phyloP scores from a whole-genome alignment of 2,329 filamentous ascomycete genomes.

The Chaetomium sp. region DNA sequence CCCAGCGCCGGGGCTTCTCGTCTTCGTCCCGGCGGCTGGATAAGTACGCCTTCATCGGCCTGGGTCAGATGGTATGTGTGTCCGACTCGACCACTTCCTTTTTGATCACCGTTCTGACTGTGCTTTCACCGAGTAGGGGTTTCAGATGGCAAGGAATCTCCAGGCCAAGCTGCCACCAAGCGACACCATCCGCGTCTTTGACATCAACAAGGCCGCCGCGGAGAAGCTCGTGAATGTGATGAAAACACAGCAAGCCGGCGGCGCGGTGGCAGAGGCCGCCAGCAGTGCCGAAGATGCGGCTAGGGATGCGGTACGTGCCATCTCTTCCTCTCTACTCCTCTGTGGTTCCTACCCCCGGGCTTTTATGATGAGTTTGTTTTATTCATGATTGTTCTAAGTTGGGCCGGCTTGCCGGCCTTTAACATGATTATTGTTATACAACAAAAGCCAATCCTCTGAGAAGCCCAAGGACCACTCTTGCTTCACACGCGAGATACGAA shows the following conservation, averaged over 20 bases:
- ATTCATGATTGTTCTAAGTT: conserved; percentile 70
- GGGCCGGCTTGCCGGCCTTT: conserved; percentile 58
- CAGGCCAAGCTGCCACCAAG: conserved; percentile 56
- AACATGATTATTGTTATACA: conserved; percentile 62
- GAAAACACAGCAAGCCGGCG: conserved; percentile 45
- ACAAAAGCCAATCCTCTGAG: conserved; percentile 77
- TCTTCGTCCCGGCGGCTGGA: conserved; percentile 51
- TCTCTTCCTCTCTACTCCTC: not conserved
- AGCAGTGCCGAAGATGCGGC: conserved; percentile 52
- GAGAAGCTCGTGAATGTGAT: conserved; percentile 53
- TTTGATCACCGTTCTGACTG: not conserved
- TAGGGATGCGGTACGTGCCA: conserved; percentile 53
- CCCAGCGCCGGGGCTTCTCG: conserved; percentile 54
- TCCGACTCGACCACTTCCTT: not conserved
- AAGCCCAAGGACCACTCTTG: conserved; percentile 28
- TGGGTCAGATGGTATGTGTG: conserved; percentile 61
- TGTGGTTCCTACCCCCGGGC: conserved; percentile 17
- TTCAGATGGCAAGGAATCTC: conserved; percentile 65
- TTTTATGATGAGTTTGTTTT: conserved; percentile 42
- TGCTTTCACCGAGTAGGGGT: conserved; percentile 49
- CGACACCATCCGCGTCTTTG: conserved; percentile 57
- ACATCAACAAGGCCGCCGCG: conserved; percentile 56
- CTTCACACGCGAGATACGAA: not conserved
- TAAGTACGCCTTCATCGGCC: conserved; percentile 60
- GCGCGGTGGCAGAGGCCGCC: conserved; percentile 51